Conservation (phyloP, 2,329 filamentous ascomycete genomes). For the Aureobasidium musti region DNA sequence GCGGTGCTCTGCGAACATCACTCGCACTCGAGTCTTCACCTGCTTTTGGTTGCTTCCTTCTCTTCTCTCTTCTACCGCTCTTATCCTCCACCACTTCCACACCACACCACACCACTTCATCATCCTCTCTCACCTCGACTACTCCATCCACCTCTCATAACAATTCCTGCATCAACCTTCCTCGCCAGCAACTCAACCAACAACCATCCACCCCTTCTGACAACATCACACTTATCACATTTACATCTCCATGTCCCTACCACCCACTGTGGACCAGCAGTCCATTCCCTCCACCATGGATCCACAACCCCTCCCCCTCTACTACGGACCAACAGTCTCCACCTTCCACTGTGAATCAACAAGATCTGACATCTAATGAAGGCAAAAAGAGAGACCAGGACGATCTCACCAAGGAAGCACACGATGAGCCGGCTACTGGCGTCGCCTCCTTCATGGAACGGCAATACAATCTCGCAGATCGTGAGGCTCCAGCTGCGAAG, state of each 20-base stretch:
- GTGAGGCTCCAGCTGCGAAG: slow-evolving; percentile 55
- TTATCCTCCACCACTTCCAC: neutral
- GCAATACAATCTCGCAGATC: slow-evolving; percentile 72
- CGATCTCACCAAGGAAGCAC: neutral
- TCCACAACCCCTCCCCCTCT: too few relatives aligned
- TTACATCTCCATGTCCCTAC: neutral
- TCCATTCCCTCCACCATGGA: neutral
- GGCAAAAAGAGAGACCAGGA: slow-evolving; percentile 14
- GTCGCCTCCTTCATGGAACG: slow-evolving; percentile 68
- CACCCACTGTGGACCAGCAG: neutral
- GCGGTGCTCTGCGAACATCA: neutral
- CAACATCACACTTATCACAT: neutral
- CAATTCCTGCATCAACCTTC: neutral
- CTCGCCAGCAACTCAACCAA: neutral
- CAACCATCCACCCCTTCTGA: neutral
- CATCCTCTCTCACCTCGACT: too few relatives aligned
- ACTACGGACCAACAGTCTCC: neutral
- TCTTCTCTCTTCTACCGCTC: neutral
- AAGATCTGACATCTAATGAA: slow-evolving; percentile 6
- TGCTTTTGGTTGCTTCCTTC: neutral
- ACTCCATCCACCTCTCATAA: neutral
- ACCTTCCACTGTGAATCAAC: neutral
- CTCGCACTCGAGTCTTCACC: neutral
- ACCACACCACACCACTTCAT: too few relatives aligned
- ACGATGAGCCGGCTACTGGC: slow-evolving; percentile 30